phyloP scores from a whole-genome alignment of 176 grass and related monocot species.

The Phragmites australis region DNA sequence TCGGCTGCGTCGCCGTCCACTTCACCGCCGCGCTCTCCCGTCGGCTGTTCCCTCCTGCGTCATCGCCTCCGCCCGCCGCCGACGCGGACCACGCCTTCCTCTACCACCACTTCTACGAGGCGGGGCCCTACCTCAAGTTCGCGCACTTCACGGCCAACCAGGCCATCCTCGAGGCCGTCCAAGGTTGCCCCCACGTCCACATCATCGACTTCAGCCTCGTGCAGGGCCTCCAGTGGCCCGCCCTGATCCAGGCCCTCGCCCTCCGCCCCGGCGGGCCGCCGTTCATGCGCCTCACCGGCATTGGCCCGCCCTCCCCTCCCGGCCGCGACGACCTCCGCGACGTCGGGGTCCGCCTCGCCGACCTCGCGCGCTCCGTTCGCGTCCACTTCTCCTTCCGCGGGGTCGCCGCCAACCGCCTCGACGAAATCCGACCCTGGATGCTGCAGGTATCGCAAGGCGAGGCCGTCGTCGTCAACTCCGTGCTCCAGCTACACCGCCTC shows the following conservation, averaged over 20 bases:
- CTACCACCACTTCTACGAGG: constrained; percentile 94
- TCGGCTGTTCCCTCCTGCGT: constrained; percentile 46
- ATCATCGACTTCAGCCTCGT: constrained; percentile 92
- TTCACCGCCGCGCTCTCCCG: constrained; percentile 75
- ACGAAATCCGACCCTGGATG: constrained; percentile 88
- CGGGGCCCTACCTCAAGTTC: constrained; percentile 95
- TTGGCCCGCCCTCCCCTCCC: constrained; percentile 73
- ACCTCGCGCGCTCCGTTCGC: constrained; percentile 75
- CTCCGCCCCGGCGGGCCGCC: constrained; percentile 84
- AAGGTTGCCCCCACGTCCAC: constrained; percentile 62
- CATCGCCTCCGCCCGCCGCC: not conserved
- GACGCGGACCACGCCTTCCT: constrained; percentile 50
- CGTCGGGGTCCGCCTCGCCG: constrained; percentile 74
- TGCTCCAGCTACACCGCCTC: constrained; percentile 91
- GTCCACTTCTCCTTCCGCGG: constrained; percentile 91
- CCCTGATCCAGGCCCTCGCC: constrained; percentile 83
- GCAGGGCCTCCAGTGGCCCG: constrained; percentile 97
- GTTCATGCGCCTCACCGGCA: constrained; percentile 80
- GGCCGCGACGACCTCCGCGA: constrained; percentile 81
- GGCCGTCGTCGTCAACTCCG: constrained; percentile 80
- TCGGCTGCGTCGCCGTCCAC: constrained; percentile 80
- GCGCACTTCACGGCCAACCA: constrained; percentile 98
- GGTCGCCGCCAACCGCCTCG: constrained; percentile 70
- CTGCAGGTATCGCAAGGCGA: constrained; percentile 65
- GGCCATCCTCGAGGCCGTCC: constrained; percentile 87